Base-by-base conservation (phyloP, 1,139 yeast species). In the Yarrowia galli region DNA sequence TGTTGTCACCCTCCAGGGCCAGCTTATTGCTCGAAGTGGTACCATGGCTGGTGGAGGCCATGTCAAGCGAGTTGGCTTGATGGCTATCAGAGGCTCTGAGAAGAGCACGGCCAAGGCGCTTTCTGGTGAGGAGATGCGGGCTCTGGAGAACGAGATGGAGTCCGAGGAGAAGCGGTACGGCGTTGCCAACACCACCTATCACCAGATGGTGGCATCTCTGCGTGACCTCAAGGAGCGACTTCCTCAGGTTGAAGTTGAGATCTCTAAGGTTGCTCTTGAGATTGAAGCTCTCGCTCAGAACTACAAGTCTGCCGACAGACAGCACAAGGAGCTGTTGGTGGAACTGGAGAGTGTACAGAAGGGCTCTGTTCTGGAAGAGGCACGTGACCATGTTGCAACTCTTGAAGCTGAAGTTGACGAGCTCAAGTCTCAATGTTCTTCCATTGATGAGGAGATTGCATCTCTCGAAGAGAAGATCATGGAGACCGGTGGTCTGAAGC, bases 1-100 rank as follows among this genome's bases (percentile, higher is more conserved):
- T 74, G 98, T 93, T 15, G 99, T 96, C 0, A 92, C 99, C 0
- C 78, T 92, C 18, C 97, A 91, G 77, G 99, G 99, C 38, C 90
- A 92, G 73, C 82, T 95, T 42, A 95, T 96, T 69, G 98, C 93
- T 75, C 87, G 89, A n/a, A 90, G 97, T 2, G 99, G 99, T 78
- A 91, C 98, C 1, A 89, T 96, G 89, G 88, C 96, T 66, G 99
- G 99, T 74, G 99, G 99, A 78, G 98, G 98, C 67, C 85, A 84
- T 63, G 81, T 84, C 60, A 86, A 85, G 18, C 83, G 85, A 18
- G 81, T 81, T 67, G 96, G 96, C 9, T 87, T 85, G 0, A 88
- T 89, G 95, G 82, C 82, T 69, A 78, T 85, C 40, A 68, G 69
- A 20, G 69, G 66, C 13, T 35, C 56, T 10, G 25, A 48, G n/a